Base-by-base conservation (phyloP, 768 basidiomycete genomes). In the Lactarius trivialis region DNA sequence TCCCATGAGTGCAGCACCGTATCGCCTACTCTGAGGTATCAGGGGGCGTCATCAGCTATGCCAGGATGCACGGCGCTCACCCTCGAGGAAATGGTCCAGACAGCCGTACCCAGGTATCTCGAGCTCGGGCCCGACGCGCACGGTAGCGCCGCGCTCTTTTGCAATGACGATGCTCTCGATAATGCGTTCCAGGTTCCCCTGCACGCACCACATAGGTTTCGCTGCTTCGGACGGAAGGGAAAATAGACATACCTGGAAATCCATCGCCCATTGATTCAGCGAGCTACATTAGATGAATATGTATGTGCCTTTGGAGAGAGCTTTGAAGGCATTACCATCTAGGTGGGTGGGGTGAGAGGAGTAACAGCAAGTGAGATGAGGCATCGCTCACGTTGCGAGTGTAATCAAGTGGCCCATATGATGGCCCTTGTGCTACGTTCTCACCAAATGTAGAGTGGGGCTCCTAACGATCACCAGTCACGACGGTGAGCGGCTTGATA, bases 91-190 rank as follows among this genome's bases (percentile, higher is more conserved):
- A 70, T 98, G 96, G 71, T 99, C 97, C 56, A 93, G 80, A 74
- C 97, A 99, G 3, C 97, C 97, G 76, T 98, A 99, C 4, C 96
- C 97, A 26, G 96, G 88, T 65, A 99, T 93, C 76, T 99, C 97
- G 7, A 98, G 79, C 71, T 98, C 97, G 9, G 97, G 97, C 14
- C 97, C 97, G 28, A 99, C 96, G 71, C 97, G 80, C 34, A 99
- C 76, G 3, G 88, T 89, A 12, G 95, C 95, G 4, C 95, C 95
- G 59, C 86, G 80, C 58, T 82, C 80, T 73, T 96, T 98, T 3
- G 97, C 96, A 52, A 95, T 83, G 4, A 78, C 75, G 65, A 99
- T 98, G 64, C 93, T 96, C 51, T 82, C 79, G 43, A 98, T 73
- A 60, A 98, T 98, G 24, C 97, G 85, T 67, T 93, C 89, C 69